phyloP scores from a whole-genome alignment of 1,284 basidiomycete genomes.

The Erythrobasidium hasegawianum region DNA sequence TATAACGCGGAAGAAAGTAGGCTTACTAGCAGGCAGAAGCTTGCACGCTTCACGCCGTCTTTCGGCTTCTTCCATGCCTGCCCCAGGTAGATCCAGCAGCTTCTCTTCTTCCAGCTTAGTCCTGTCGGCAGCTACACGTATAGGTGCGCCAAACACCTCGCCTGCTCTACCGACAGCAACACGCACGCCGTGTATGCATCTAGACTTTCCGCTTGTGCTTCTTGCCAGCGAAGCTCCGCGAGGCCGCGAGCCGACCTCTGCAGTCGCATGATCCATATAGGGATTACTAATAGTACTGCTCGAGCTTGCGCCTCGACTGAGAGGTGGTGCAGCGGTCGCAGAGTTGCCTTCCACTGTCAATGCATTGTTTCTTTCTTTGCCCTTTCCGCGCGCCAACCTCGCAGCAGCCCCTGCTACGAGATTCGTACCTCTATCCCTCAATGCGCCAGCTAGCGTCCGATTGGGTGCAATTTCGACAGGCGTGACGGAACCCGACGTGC shows the following conservation, averaged over 20 bases:
- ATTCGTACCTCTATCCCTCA: neutral
- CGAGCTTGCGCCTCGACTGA: neutral
- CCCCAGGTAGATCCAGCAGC: neutral
- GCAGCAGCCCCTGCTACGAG: constrained; percentile 3
- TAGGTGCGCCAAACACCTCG: constrained; percentile 30
- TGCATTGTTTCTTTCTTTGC: neutral
- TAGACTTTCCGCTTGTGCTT: neutral
- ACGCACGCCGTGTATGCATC: constrained; percentile 4
- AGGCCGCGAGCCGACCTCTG: neutral
- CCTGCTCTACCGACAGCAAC: constrained; percentile 20
- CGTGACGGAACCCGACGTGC: neutral
- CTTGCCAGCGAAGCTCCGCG: neutral
- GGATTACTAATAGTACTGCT: neutral
- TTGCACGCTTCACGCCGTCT: constrained; percentile 21
- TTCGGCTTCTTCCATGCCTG: neutral
- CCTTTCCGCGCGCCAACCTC: neutral
- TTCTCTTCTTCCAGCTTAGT: constrained; percentile 1
- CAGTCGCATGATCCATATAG: neutral
- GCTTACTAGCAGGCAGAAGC: constrained; percentile 29
- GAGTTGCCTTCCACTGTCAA: neutral
- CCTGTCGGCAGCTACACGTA: constrained; percentile 25
- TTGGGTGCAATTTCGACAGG: neutral
- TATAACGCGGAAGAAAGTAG: neutral
- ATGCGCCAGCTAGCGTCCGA: neutral
- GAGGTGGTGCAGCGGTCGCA: neutral